A percentile compares a stretch with the other conserved stretches of the same genome.
Conservation (phyloP, 202 grass and related monocot species). For the Carex arenaria region DNA sequence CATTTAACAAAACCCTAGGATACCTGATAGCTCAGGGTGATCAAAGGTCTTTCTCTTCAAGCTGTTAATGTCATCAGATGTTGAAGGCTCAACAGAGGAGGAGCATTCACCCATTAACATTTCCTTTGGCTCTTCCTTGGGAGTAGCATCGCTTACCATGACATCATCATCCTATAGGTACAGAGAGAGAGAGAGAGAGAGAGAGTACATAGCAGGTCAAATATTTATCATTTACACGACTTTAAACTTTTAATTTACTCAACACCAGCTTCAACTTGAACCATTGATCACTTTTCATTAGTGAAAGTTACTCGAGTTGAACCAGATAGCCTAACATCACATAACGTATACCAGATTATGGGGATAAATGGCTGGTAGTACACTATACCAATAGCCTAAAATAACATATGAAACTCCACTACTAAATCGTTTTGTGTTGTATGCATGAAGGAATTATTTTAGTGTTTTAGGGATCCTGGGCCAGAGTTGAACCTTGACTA, state of each 20-base stretch:
- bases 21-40: constrained; percentile 11
- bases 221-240: background rate
- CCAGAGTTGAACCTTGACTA: background rate
- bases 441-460: background rate
- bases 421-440: background rate
- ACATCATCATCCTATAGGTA: constrained; percentile 8
- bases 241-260: background rate
- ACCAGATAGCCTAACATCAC: too few relatives aligned
- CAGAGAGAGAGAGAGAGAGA: background rate
- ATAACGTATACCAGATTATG: background rate
- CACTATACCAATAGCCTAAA: background rate
- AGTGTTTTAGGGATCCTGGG: background rate
- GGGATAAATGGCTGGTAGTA: background rate
- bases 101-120: constrained; percentile 19
- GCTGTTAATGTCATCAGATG: constrained; percentile 8
- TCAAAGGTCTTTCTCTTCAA: constrained; percentile 24
- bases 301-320: background rate
- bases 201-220: background rate
- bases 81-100: constrained; percentile 1
- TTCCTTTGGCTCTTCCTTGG: constrained; percentile 3
- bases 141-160: background rate
- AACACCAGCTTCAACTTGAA: background rate
- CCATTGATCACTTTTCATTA: background rate
- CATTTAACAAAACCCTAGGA: background rate
- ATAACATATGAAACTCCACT: background rate